These are phyloP conservation scores for Fraxinus floribunda DNA, from an alignment of 305 asterid species.

Conservation along the genomic window DNA sequence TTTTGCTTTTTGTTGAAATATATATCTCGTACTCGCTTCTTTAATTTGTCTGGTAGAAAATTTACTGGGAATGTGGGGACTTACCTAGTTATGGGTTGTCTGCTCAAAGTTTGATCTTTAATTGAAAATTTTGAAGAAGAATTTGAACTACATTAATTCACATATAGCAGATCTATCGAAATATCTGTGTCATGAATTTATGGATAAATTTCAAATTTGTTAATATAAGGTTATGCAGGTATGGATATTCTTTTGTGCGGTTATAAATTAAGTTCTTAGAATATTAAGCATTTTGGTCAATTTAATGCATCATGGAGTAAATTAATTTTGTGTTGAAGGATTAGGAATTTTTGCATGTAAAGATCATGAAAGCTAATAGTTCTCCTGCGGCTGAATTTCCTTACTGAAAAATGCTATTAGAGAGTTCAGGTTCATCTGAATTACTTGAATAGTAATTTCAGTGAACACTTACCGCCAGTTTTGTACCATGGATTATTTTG, in stretches of 20 bases:
- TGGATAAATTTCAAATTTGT: background rate
- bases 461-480: background rate
- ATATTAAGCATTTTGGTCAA: background rate
- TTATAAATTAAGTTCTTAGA: constrained; percentile 4
- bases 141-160: background rate
- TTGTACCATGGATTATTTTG: background rate
- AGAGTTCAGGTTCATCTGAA: background rate
- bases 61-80: background rate
- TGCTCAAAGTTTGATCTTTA: background rate
- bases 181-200: background rate
- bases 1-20: background rate
- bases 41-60: background rate
- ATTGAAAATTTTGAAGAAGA: background rate
- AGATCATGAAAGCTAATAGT: background rate
- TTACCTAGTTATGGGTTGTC: background rate
- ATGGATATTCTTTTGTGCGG: background rate
- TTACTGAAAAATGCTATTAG: background rate
- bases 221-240: background rate
- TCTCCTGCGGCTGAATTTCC: background rate
- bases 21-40: background rate
- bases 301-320: background rate
- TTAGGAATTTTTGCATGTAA: background rate
- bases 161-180: background rate
- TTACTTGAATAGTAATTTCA: background rate
- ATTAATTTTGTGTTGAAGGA: background rate